phyloP scores from a whole-genome alignment of 2,329 filamentous ascomycete species.

The Rhinocladiella mackenziei region DNA sequence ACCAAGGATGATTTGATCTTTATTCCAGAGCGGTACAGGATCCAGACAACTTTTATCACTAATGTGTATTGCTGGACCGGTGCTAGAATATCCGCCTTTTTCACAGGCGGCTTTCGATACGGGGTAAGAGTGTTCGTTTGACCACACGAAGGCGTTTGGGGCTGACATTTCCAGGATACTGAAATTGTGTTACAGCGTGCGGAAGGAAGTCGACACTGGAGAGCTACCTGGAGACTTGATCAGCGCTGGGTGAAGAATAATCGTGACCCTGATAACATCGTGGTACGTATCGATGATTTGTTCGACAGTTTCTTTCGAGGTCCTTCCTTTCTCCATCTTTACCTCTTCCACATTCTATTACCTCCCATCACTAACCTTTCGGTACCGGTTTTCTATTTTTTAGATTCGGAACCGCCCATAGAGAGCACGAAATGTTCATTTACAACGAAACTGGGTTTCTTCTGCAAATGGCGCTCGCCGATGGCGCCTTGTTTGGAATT shows the following conservation, averaged over 20 bases:
- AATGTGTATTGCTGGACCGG: constrained; percentile 23
- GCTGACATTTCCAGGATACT: constrained; percentile 8
- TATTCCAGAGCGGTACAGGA: constrained; percentile 15
- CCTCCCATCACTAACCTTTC: neutral
- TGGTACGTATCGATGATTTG: neutral
- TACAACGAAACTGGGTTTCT: constrained; percentile 19
- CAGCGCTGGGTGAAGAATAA: constrained; percentile 25
- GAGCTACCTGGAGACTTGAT: constrained; percentile 19
- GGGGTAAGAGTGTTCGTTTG: constrained; percentile 5
- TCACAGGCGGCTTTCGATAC: constrained; percentile 14
- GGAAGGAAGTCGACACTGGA: constrained; percentile 8
- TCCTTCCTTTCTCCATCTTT: too few relatives aligned
- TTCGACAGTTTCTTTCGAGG: too few relatives aligned
- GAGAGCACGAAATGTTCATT: constrained; percentile 1
- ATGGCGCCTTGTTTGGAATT: constrained; percentile 16
- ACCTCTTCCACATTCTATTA: neutral
- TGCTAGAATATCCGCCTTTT: constrained; percentile 22
- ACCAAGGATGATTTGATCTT: constrained; percentile 20
- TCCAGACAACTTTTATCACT: constrained; percentile 17
- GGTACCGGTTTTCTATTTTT: neutral
- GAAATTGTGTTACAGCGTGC: constrained; percentile 12
- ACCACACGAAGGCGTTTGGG: neutral
- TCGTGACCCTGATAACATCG: constrained; percentile 17
- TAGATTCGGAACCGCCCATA: constrained; percentile 8
- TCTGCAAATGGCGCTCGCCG: constrained; percentile 13